Evolutionary conservation across 176 grass and related monocot genomes (phyloP), one percentile per base, ranked within the genome.

Genomic region (Rhynchospora breviuscula): DNA sequence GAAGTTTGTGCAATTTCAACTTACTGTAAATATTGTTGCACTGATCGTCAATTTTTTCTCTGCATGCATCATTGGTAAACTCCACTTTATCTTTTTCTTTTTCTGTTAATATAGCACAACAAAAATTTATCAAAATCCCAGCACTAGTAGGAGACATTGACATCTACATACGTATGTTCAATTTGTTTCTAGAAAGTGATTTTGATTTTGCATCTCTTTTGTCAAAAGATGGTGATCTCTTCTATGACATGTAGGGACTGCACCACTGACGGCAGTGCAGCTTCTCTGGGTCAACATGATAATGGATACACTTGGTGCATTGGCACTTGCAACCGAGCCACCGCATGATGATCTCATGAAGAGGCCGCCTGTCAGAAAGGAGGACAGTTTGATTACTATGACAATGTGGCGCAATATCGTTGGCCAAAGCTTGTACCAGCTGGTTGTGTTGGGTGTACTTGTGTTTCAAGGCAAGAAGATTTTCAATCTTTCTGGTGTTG

Each of bases 231-330:
- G n/a, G 7, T 31, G 35, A 12, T 6, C 45, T 54, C 21, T 79
- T 79, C 53, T 85, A 3, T 79, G 58, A 85, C 59, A 67, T 87
- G 54, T 48, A 97, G 92, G 92, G 12, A 83, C 62, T 71, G 90
- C 94, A 84, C 92, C 94, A 46, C 92, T 97, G 26, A 97, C 92
- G 76, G 94, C 94, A 73, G 94, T 97, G 63, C 94, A 97, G 71
- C 84, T 97, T 85, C 87, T 97, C 87, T 97, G 94, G 94, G 94
- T 97, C 46, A 97, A 97, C 73, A 97, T 97, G 94, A 97, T 94
- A 63, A 97, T 97, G 94, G 94, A 97, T 57, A 97, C 94, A 35
- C 86, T 97, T 12, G 94, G 94, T 62, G 94, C 94, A 18, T 87
- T 97, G 82, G 94, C 94, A 70, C 89, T 97, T 52, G 94, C 94